Percentiles rank a stretch among this genome's conserved stretches.
phyloP scores from a whole-genome alignment of 1,284 basidiomycete genomes.

The Irpex sp. region DNA sequence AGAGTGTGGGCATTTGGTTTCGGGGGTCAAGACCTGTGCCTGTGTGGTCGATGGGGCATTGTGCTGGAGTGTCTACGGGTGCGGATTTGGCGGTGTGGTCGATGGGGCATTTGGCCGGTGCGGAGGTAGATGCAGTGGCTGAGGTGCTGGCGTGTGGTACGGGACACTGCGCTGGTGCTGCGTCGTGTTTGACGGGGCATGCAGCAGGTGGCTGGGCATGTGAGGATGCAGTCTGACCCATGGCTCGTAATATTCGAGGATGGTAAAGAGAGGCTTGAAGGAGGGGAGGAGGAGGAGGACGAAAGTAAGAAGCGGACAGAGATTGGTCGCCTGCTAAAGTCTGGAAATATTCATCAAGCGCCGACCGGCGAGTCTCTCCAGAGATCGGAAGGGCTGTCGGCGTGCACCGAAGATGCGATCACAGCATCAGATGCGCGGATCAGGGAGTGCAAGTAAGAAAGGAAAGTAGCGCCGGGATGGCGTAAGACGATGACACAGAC shows the following conservation, averaged over 20 bases:
- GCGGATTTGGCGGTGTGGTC: conserved; percentile 28
- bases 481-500: conserved; percentile 5
- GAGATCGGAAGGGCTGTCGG: neutral
- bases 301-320: neutral
- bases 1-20: conserved; percentile 86
- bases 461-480: conserved; percentile 1
- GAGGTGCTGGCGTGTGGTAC: conserved; percentile 27
- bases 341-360: neutral
- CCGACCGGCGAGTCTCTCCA: neutral
- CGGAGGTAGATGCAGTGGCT: conserved; percentile 10
- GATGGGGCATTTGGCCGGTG: conserved; percentile 40
- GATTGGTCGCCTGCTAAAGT: neutral
- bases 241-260: neutral
- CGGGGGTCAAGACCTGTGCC: conserved; percentile 57
- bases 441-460: neutral
- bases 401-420: neutral
- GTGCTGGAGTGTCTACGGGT: conserved; percentile 19
- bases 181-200: conserved; percentile 1
- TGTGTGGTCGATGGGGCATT: conserved; percentile 47
- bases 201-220: neutral
- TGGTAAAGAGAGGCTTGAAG: neutral
- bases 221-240: conserved; percentile 12
- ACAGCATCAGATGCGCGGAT: neutral
- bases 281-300: neutral
- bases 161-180: conserved; percentile 32